These are phyloP conservation scores for Neonectria faginata DNA, from an alignment of 2,329 filamentous ascomycete genomes.

Conservation along the genomic window DNA sequence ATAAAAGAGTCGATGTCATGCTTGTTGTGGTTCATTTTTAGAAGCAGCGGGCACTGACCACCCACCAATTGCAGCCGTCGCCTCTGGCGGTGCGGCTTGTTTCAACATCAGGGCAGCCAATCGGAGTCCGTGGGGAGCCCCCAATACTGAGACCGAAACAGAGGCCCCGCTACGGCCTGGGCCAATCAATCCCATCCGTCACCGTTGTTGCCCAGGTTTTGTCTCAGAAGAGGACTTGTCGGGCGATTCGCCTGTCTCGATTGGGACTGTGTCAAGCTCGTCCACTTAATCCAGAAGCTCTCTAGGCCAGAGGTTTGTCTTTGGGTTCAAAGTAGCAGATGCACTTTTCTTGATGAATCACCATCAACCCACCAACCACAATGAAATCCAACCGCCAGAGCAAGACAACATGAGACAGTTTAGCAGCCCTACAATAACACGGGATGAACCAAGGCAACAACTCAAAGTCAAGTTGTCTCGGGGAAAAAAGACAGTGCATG, in stretches of 20 bases:
- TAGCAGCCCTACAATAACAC: conserved; percentile 11
- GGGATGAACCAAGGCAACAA: conserved; percentile 13
- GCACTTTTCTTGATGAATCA: neutral
- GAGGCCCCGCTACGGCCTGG: conserved; percentile 18
- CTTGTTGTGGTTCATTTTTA: conserved; percentile 38
- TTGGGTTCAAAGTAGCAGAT: neutral
- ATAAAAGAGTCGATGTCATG: conserved; percentile 8
- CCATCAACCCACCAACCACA: conserved; percentile 1
- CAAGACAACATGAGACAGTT: conserved; percentile 5
- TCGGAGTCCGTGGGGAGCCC: conserved; percentile 14
- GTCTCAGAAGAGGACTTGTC: conserved; percentile 21
- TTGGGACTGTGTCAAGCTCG: neutral
- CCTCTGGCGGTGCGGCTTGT: conserved; percentile 29
- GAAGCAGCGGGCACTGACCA: conserved; percentile 36
- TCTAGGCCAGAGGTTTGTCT: neutral
- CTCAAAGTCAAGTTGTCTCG: neutral
- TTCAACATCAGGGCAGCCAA: conserved; percentile 46
- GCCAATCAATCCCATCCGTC: conserved; percentile 27
- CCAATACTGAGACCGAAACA: conserved; percentile 38
- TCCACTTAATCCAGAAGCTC: neutral
- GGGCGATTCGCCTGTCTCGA: conserved; percentile 8
- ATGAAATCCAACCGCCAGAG: neutral
- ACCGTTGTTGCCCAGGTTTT: conserved; percentile 14
- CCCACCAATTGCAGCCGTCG: neutral
- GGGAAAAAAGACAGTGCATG: too few species aligned